phyloP scores from a whole-genome alignment of 257 asterid species.

The Penstemon davidsonii region DNA sequence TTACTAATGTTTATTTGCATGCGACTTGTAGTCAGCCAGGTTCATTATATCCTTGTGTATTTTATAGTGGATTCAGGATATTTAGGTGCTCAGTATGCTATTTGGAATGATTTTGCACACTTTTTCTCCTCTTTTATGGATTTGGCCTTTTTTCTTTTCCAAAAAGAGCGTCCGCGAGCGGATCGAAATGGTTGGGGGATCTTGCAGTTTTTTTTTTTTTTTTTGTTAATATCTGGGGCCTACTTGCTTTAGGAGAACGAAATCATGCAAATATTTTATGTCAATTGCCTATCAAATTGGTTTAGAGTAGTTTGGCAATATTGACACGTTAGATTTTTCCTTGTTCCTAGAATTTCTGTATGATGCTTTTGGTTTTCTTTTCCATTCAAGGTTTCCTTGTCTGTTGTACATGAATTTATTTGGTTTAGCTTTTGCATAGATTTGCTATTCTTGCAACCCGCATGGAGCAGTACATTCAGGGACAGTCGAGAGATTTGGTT shows the following conservation, averaged over 20 bases:
- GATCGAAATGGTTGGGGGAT: background rate
- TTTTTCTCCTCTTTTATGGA: background rate
- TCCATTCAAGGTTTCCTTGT: conserved; percentile 3
- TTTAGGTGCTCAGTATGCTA: background rate
- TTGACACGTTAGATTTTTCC: background rate
- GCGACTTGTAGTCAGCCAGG: background rate
- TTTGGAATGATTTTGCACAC: conserved; percentile 6
- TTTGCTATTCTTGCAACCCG: conserved; percentile 94
- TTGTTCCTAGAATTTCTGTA: background rate
- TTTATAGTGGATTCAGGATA: conserved; percentile 10
- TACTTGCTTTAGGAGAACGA: background rate
- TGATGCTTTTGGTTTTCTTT: conserved; percentile 8
- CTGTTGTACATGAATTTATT: conserved; percentile 20
- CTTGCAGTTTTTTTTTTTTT: background rate
- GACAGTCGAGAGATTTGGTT: conserved; percentile 96
- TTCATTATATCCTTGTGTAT: too few species aligned
- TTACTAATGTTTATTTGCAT: conserved; percentile 5
- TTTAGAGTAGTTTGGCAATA: background rate
- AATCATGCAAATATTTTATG: background rate
- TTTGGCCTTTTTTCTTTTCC: background rate
- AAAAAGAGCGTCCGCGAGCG: background rate
- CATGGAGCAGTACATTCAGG: conserved; percentile 99
- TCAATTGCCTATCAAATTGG: background rate
- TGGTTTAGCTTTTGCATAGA: conserved; percentile 42
- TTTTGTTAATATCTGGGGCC: too few species aligned